Evolutionary conservation across 768 basidiomycete genomes (phyloP).

Genomic region (Pleurotus djamor): DNA sequence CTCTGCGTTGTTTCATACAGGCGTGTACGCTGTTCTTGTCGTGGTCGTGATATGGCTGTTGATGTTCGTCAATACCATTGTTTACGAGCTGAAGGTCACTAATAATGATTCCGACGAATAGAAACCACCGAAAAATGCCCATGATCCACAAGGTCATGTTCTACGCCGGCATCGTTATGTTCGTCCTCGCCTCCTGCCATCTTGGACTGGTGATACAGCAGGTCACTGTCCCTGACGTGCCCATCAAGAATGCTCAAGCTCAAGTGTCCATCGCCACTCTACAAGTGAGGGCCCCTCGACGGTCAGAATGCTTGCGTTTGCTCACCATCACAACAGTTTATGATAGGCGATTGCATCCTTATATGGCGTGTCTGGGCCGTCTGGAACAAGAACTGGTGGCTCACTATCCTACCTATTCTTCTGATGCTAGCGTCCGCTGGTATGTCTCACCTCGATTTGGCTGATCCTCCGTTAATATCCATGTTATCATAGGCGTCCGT

Average conservation of each 20-base stretch:
- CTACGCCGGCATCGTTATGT: constrained; percentile 5
- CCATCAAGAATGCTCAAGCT: constrained; percentile 3
- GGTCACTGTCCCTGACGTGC: constrained; percentile 2
- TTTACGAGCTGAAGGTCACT: not conserved
- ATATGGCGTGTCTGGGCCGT: constrained; percentile 6
- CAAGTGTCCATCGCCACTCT: constrained; percentile 5
- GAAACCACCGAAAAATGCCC: not conserved
- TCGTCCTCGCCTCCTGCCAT: constrained; percentile 2
- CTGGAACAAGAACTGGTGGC: constrained; percentile 7
- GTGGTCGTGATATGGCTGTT: constrained; percentile 5
- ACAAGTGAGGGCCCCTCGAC: not conserved
- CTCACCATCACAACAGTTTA: not conserved
- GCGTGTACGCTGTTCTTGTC: constrained; percentile 3
- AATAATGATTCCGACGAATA: not conserved
- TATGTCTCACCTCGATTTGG: not conserved
- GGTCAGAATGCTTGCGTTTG: not conserved
- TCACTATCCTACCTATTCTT: not conserved
- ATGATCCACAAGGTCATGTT: constrained; percentile 7
- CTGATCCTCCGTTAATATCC: not conserved
- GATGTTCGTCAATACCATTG: not conserved
- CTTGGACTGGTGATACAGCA: constrained; percentile 6
- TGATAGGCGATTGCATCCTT: constrained; percentile 3
- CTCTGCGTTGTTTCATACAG: not conserved
- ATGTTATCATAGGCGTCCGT: not conserved
- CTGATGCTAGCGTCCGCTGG: constrained; percentile 2